Evolutionary conservation across 352 stramenopile genomes (phyloP), one percentile per base, ranked within the genome.

Genomic region (Phytophthora hybrid): DNA sequence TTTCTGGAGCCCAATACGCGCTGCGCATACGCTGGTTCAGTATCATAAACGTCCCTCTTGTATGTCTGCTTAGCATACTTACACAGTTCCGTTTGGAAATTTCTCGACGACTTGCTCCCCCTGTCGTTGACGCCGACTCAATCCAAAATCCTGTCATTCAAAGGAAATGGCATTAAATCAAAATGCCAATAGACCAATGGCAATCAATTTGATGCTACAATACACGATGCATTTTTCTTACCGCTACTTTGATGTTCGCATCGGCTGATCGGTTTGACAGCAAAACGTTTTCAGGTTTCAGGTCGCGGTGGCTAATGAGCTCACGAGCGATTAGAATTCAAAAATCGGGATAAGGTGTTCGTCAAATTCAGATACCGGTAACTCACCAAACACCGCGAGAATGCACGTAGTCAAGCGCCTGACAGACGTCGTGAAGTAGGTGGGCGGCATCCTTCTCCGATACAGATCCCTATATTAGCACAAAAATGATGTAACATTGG

Each of bases 241-340:
- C 88, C 37, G 88, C 88, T 39, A 94, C 69, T 75, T 94, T 94
- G 26, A 94, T 64, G 58, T 90, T 84, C 23, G 88, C 76, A n/a
- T 82, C 73, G 2, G 69, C 67, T 4, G 84, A 87, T 19, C 74
- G 79, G 23, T 92, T 76, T 7, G 86, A 88, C 11, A 94, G 74
- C 59, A 94, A 77, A 3, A 94, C 65, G 66, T 94, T 94, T 46
- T 94, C 86, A 13, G 88, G 88, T 52, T 94, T 94, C 52, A 94
- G 56, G 64, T 94, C 88, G 16, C 86, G 84, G 60, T 94, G 88
- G 63, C 88, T 94, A 56, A 11, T 4, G 6, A 39, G 37, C 1
- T 23, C 31, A 16, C 13, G n/a, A 29, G 6, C 16, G 21, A 23
- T 41, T 29, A 39, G 10, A 11, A n/a, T 21, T 49, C 16, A 49